Base-by-base conservation (phyloP, 352 stramenopile species). In the Halophytophthora polymorphica region DNA sequence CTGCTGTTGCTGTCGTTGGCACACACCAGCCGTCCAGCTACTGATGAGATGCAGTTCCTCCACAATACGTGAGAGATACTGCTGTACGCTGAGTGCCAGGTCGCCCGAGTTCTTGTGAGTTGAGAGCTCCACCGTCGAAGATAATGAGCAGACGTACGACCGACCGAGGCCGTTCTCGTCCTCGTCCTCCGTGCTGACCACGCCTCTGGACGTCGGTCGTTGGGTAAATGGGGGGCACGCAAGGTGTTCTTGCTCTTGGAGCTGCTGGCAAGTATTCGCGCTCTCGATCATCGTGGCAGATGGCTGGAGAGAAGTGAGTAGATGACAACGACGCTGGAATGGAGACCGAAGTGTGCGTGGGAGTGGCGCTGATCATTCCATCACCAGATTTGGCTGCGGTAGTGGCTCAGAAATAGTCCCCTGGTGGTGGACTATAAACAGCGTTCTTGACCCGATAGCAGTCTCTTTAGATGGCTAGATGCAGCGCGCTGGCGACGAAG, bases 21-120 rank as follows among this genome's bases (percentile, higher is more conserved):
- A 50, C 12, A 57, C 39, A 10, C 48, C 51, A 3, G 49, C 46
- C 17, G 64, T 66, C 71, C 71, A 86, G 19, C 47, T 55, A 31
- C 71, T 75, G 39, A 86, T 63, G 14, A 75, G 57, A 22, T 83
- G 66, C 5, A 82, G 61, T 31, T 86, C 74, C 35, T 83, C 64
- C 14, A 74, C 66, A n/a, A 86, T 83, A 17, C 67, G 52, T 55
- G 53, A 66, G 34, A 82, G 58, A 41, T 79, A 86, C 14, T 64
- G 46, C 48, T 78, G 71, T 1, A 77, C 63, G 25, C 58, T 77
- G 1, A 57, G 40, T 3, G 55, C 37, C 17, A 85, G 50, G n/a
- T 72, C 61, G 23, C 35, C 34, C 25, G 17, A 47, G 18, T 35
- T 23, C 7, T 56, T 48, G 11, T 62, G 58, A 18, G 61, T 45